phyloP scores from a whole-genome alignment of 2,329 filamentous ascomycete genomes.

The Byssoonygena ceratinophila region DNA sequence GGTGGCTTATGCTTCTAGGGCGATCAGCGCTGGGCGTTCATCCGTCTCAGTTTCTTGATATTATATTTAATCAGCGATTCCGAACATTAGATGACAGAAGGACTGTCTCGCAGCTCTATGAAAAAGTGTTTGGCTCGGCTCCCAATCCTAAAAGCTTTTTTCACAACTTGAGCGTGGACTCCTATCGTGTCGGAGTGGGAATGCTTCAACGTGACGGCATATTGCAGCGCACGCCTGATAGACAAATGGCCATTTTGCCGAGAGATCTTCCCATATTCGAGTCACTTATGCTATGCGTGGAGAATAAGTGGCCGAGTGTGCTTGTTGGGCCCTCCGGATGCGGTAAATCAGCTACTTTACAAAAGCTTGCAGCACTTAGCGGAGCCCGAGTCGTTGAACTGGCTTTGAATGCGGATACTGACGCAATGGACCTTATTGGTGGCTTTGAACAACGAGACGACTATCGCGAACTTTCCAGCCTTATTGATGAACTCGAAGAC shows the following conservation, averaged over 20 bases:
- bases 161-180: slow-evolving; percentile 55
- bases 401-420: slow-evolving; percentile 85
- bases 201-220: slow-evolving; percentile 50
- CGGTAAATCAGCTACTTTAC: slow-evolving; percentile 73
- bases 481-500: slow-evolving; percentile 44
- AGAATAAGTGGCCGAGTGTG: slow-evolving; percentile 79
- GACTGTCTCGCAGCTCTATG: slow-evolving; percentile 56
- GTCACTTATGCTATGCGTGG: slow-evolving; percentile 74
- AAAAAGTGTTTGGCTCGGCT: slow-evolving; percentile 48
- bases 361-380: slow-evolving; percentile 65
- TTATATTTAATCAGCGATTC: slow-evolving; percentile 81
- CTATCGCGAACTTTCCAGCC: slow-evolving; percentile 57
- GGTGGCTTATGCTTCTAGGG: slow-evolving; percentile 69
- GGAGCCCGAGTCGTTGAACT: slow-evolving; percentile 72
- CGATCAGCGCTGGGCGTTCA: slow-evolving; percentile 51
- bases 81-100: slow-evolving; percentile 58
- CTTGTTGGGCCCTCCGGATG: slow-evolving; percentile 74
- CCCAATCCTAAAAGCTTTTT: slow-evolving; percentile 52
- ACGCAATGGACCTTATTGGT: slow-evolving; percentile 93
- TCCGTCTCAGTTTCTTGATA: slow-evolving; percentile 64
- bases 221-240: slow-evolving; percentile 28
- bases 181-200: slow-evolving; percentile 72
- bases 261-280: slow-evolving; percentile 60
- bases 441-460: slow-evolving; percentile 93
- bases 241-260: slow-evolving; percentile 29